Evolutionary conservation across 2,329 filamentous ascomycete genomes (phyloP), one percentile per base, ranked within the genome.

Genomic region (Aureobasidium musti): DNA sequence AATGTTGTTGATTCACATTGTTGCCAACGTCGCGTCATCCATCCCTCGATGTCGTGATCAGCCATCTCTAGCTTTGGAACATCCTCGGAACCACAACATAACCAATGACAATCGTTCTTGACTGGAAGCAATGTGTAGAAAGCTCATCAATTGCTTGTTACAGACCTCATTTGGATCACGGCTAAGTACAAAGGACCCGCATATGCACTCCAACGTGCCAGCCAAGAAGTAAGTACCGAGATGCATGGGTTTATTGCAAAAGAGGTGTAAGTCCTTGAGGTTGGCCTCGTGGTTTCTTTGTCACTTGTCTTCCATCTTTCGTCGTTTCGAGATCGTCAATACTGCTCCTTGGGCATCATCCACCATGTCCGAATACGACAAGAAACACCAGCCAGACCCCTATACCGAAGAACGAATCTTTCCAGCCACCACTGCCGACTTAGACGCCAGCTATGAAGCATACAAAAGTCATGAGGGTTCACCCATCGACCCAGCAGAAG

Each of bases 401-500:
- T 57, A 57, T n/a, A n/a, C 21, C 21, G n/a, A 28, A 49, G 57
- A 61, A 35, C 14, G 28, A 11, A 47, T 61, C 43, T 61, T 41
- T 11, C 57, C 57, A 35, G 57, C 57, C 7, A 23, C 28, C 2
- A 47, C 28, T 11, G n/a, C 41, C n/a, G 54, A 57, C 13, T 41
- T 74, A 1, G 73, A 74, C 39, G 73, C 75, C 39, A 74, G 67
- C 49, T 74, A 75, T 54, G 67, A 69, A 33, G 39, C 72, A 17
- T 74, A 74, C 66, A 71, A 71, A 57, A 69, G 70, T 43, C 67
- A 71, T 60, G 69, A 41, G 5, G 63, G 41, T 26, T 30, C 39
- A 23, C 28, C 45, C 19, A 54, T 66, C 21, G 67, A 68, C 8
- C 52, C 61, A 2, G 41, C 43, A 37, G 75, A 76, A 63, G 72